Conservation (phyloP, 2,329 filamentous ascomycete genomes). For the Zarea fungicola region DNA sequence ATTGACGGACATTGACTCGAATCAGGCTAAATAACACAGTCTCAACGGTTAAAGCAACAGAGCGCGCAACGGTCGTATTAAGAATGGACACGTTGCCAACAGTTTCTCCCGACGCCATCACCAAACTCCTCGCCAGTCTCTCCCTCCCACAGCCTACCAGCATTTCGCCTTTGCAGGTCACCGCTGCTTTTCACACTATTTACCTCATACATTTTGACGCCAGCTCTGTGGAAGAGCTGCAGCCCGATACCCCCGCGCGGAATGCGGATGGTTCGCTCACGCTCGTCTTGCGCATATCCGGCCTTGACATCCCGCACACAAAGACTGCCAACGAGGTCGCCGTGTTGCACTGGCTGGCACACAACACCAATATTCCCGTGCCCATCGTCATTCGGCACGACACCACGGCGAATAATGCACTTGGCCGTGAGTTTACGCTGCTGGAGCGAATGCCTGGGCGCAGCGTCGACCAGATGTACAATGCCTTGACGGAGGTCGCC, state of each 20-base stretch:
- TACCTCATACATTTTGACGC: slow-evolving; percentile 20
- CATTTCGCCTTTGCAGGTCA: slow-evolving; percentile 17
- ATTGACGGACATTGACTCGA: too few relatives aligned
- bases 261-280: slow-evolving; percentile 7
- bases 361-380: slow-evolving; percentile 29
- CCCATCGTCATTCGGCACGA: slow-evolving; percentile 26
- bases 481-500: slow-evolving; percentile 16
- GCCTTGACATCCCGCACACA: slow-evolving; percentile 28
- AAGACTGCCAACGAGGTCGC: slow-evolving; percentile 34
- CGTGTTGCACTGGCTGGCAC: slow-evolving; percentile 28
- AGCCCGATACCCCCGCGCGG: neutral
- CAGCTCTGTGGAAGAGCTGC: neutral
- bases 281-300: slow-evolving; percentile 31
- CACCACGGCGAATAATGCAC: slow-evolving; percentile 21
- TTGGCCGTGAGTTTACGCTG: slow-evolving; percentile 29
- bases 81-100: neutral
- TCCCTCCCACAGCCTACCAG: slow-evolving; percentile 14
- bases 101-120: slow-evolving; percentile 26
- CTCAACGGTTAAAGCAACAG: too few relatives aligned
- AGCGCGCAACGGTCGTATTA: too few relatives aligned
- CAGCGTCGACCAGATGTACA: slow-evolving; percentile 26
- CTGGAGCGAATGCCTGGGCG: slow-evolving; percentile 23
- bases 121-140: slow-evolving; percentile 16
- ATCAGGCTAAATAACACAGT: too few relatives aligned
- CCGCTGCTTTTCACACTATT: slow-evolving; percentile 23